Evolutionary conservation across 1,284 basidiomycete species (phyloP), one percentile per base, ranked within the genome.

Genomic region (Lentinula novae-zelandiae): DNA sequence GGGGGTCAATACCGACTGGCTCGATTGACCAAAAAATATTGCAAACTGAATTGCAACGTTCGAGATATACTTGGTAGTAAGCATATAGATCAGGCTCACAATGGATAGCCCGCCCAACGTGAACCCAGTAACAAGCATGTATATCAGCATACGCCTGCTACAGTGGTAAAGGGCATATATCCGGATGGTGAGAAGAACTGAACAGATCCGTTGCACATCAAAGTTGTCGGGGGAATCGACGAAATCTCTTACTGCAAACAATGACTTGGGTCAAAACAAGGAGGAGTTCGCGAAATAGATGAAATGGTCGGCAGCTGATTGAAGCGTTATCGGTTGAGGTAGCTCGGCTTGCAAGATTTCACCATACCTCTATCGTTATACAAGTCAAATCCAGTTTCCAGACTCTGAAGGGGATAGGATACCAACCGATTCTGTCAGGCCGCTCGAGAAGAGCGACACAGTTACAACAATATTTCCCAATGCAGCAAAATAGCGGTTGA

Each of bases 141-240:
- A 52, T 3, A 40, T 34, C 8, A 61, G 40, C 17, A 61, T 51
- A 12, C 54, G 53, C 10, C 42, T 50, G 33, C 60, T 56, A 38
- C 60, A 42, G 33, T 50, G 44, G 49, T 61, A 61, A 3, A 61
- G 38, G 9, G 60, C 60, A 27, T 61, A 61, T 34, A 61, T 61
- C 15, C 60, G 60, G 22, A 61, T 27, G 7, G 60, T 61, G 20
- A 61, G 60, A n/a, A 61, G 60, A 33, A 61, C 60, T 61, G 22
- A n/a, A 17, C n/a, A 38, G 13, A n/a, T 53, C 34, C 9, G 33
- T 22, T 13, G 27, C 22, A 12, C 9, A 52, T 12, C 50, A 33
- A n/a, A 15, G 34, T 10, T 22, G n/a, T n/a, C 15, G 27, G 10
- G 17, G n/a, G 40, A 20, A 58, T 9, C 22, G 6, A n/a, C 34